Conservation (phyloP, 2,329 filamentous ascomycete species). For the Calonectria pseudoturangicola region DNA sequence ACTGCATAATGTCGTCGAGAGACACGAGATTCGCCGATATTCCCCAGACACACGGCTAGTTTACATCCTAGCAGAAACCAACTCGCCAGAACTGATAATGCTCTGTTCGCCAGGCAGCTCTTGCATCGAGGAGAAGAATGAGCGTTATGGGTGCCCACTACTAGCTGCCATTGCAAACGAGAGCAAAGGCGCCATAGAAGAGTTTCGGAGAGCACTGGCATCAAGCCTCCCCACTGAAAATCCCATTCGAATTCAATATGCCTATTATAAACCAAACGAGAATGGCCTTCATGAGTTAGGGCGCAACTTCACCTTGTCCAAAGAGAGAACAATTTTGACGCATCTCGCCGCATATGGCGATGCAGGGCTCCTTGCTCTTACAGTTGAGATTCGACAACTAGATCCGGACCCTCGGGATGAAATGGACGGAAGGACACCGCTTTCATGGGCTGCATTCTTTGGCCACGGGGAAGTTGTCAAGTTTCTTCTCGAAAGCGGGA, state of each 20-base stretch:
- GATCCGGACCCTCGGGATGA: not conserved
- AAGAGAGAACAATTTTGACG: not conserved
- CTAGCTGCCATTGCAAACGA: not conserved
- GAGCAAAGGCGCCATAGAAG: not conserved
- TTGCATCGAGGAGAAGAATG: not conserved
- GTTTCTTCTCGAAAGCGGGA: not conserved
- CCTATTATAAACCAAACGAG: not conserved
- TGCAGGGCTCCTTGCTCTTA: not conserved
- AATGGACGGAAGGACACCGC: not conserved
- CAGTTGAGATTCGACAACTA: not conserved
- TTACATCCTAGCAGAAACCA: not conserved
- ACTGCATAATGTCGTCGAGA: not conserved
- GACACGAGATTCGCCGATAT: not conserved
- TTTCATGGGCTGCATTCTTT: not conserved
- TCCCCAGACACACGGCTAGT: not conserved
- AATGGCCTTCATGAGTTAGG: not conserved
- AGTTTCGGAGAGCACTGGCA: not conserved
- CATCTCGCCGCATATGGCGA: not conserved
- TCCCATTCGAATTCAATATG: not conserved
- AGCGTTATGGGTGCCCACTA: slow-evolving; percentile 13
- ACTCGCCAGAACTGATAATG: not conserved
- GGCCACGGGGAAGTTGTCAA: not conserved
- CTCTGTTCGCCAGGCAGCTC: not conserved
- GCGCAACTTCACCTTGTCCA: slow-evolving; percentile 7
- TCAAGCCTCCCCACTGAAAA: not conserved